phyloP scores from a whole-genome alignment of 2,329 filamentous ascomycete species.

The Torrubiellomyces zombiae region DNA sequence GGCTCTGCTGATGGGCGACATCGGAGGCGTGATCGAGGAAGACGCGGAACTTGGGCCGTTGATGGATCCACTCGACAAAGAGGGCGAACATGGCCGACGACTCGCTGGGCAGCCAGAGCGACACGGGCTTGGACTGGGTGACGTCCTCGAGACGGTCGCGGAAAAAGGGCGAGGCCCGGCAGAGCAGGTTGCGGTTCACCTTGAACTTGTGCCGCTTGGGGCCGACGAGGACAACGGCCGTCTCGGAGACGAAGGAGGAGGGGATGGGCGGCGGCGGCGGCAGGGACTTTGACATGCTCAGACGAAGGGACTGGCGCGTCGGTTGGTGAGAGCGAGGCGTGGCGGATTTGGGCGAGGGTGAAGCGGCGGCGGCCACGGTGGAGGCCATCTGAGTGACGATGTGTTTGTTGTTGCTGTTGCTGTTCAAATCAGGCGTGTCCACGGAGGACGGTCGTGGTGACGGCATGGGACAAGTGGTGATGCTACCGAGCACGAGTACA shows the following conservation, averaged over 20 bases:
- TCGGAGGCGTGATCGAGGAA: conserved; percentile 25
- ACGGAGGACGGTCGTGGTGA: too few relatives aligned
- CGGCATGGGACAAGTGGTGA: too few relatives aligned
- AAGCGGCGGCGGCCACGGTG: too few relatives aligned
- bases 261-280: conserved; percentile 8
- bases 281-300: conserved; percentile 8
- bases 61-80: conserved; percentile 36
- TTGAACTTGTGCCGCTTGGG: conserved; percentile 23
- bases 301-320: background rate
- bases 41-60: conserved; percentile 21
- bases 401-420: too few relatives aligned
- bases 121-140: conserved; percentile 12
- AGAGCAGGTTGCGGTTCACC: conserved; percentile 28
- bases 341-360: too few relatives aligned
- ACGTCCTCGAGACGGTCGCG: conserved; percentile 24
- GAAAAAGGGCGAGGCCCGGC: conserved; percentile 30
- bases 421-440: too few relatives aligned
- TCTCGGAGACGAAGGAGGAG: conserved; percentile 3
- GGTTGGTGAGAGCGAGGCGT: conserved; percentile 1
- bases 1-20: conserved; percentile 12
- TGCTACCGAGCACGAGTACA: too few relatives aligned
- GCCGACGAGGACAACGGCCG: conserved; percentile 24
- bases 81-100: conserved; percentile 34
- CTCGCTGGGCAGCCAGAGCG: conserved; percentile 27
- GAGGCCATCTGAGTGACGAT: too few relatives aligned